Percentiles rank a stretch among this genome's conserved stretches.
Evolutionary conservation across 1,284 basidiomycete genomes (phyloP).

Genomic region (Pseudozyma tsukubaensis): DNA sequence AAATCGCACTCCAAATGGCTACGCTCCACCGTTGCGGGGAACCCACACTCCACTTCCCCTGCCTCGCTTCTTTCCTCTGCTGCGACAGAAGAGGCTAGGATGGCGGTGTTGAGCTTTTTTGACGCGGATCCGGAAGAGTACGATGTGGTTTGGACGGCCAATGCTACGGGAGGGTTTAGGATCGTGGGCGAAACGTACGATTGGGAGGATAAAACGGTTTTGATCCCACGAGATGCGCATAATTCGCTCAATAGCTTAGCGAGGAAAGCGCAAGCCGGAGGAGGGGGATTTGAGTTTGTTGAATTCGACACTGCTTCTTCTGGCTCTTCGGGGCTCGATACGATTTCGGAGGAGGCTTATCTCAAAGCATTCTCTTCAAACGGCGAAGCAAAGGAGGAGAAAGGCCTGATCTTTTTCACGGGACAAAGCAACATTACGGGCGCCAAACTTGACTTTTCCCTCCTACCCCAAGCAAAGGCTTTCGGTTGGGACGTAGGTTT

Average conservation of each 20-base stretch:
- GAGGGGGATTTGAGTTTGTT: slow-evolving; percentile 13
- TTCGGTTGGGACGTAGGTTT: slow-evolving; percentile 23
- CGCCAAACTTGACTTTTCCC: slow-evolving; percentile 17
- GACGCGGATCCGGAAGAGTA: slow-evolving; percentile 23
- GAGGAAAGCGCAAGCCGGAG: neutral
- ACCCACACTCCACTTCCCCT: slow-evolving; percentile 35
- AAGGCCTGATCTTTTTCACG: slow-evolving; percentile 32
- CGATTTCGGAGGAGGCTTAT: slow-evolving; percentile 9
- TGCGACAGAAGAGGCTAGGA: slow-evolving; percentile 12
- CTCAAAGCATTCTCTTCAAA: neutral
- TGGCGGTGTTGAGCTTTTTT: slow-evolving; percentile 22
- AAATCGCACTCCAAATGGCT: slow-evolving; percentile 2
- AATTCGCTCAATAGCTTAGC: slow-evolving; percentile 32
- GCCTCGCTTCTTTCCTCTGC: neutral
- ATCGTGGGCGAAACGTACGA: slow-evolving; percentile 33
- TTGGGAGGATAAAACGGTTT: slow-evolving; percentile 1
- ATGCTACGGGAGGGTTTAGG: slow-evolving; percentile 23
- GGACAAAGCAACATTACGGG: slow-evolving; percentile 41
- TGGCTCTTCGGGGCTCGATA: neutral
- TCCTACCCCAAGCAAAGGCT: neutral
- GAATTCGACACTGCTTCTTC: slow-evolving; percentile 18
- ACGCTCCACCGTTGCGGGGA: slow-evolving; percentile 7
- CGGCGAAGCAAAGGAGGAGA: neutral
- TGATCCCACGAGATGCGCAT: slow-evolving; percentile 38
- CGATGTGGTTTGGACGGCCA: slow-evolving; percentile 36